These are phyloP conservation scores for Cordyceps pruinosa DNA, from an alignment of 2,329 filamentous ascomycete species.

Conservation along the genomic window DNA sequence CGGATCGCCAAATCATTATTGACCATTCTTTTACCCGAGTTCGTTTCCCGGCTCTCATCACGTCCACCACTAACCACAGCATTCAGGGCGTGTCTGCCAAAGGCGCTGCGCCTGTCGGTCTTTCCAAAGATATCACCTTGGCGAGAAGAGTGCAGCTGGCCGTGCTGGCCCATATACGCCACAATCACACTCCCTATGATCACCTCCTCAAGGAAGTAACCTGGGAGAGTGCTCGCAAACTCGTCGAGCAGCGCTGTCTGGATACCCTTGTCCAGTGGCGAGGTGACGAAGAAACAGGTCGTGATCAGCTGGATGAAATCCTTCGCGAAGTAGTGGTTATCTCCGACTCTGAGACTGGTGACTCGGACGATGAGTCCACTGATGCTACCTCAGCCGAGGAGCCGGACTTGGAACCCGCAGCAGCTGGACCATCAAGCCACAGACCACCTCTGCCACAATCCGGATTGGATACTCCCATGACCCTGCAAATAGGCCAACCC, in stretches of 20 bases:
- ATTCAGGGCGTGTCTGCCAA: constrained; percentile 43
- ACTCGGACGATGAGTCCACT: constrained; percentile 31
- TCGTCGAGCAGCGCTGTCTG: constrained; percentile 53
- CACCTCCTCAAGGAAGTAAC: constrained; percentile 49
- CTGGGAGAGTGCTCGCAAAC: constrained; percentile 54
- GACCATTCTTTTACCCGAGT: constrained; percentile 58
- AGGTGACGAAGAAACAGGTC: constrained; percentile 61
- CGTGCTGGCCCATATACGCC: constrained; percentile 59
- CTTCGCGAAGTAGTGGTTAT: constrained; percentile 60
- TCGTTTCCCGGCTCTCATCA: constrained; percentile 21
- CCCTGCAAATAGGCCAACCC: not conserved
- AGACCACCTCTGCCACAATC: not conserved
- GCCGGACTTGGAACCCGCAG: constrained; percentile 7
- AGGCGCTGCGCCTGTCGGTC: constrained; percentile 50
- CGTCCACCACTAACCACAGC: constrained; percentile 6
- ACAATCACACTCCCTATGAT: constrained; percentile 61
- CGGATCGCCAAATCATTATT: constrained; percentile 56
- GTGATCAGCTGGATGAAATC: constrained; percentile 61
- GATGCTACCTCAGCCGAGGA: constrained; percentile 23
- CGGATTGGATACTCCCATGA: not conserved
- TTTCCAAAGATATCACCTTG: constrained; percentile 48
- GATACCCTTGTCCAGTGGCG: constrained; percentile 65
- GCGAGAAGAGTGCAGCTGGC: constrained; percentile 58
- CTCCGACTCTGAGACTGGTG: constrained; percentile 49
- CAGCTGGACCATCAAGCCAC: not conserved